Evolutionary conservation across 1,284 basidiomycete species (phyloP), one percentile per base, ranked within the genome.

Genomic region (Fereydounia khargensis): DNA sequence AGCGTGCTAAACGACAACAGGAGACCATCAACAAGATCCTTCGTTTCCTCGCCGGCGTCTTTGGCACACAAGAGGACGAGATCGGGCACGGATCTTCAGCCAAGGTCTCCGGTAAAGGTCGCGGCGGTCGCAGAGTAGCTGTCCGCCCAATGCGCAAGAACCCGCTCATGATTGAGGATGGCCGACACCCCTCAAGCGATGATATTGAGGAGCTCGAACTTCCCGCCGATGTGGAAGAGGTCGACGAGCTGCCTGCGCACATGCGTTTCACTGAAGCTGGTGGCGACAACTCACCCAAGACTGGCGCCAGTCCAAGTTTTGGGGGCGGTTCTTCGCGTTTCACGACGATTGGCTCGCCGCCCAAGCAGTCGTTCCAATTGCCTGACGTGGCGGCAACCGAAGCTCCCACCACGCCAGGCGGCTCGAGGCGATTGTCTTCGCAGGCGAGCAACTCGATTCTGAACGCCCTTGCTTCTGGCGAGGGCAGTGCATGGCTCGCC

Each of bases 21-120:
- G 92, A 97, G 76, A 96, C 91, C n/a, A 91, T 97, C 72, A 91
- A 95, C 73, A 82, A 89, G 47, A 96, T 98, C 56, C 81, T 98
- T 55, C 87, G 90, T 51, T 97, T 98, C 78, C 79, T 98, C 39
- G 91, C 91, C 16, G 86, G 90, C 21, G 86, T 96, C 2, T 97
- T 97, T 78, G 91, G 91, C 3, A 81, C 80, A 34, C 80, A 80
- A 39, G 77, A 79, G 6, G 60, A 63, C 14, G 35, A 38, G 16
- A 52, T 52, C 25, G 35, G 45, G 14, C 51, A 47, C 0, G 44
- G 45, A 1, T 20, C 18, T 6, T 48, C 47, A 18, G 55, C 55
- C 19, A 55, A 55, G 42, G 51, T 55, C 1, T 52, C 57, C 1
- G 53, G 43, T n/a, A 57, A 57, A 19, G 49, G 37, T 3, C 40